Percentiles rank a stretch among this genome's conserved stretches.
phyloP scores from a whole-genome alignment of 225 moss, liverwort and hornwort species.

The Thuidium tamariscinum region DNA sequence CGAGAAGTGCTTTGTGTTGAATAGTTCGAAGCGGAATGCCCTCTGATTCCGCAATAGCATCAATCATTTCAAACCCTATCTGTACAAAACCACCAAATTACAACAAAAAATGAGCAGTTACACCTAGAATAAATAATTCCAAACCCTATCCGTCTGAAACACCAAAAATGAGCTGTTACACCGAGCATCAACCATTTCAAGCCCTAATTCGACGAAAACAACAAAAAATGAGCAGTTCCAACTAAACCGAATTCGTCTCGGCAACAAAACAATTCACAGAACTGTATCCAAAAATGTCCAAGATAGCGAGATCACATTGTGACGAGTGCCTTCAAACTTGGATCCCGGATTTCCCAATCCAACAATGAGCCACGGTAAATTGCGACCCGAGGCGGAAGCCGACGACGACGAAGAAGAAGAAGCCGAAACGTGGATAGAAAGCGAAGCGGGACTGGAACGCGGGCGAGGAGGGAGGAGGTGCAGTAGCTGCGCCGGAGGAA shows the following conservation, averaged over 20 bases:
- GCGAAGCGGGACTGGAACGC: neutral
- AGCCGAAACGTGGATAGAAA: slow-evolving; percentile 6
- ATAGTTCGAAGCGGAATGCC: slow-evolving; percentile 78
- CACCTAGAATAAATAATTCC: neutral
- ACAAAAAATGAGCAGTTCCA: neutral
- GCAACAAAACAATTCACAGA: neutral
- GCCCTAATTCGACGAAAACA: slow-evolving; percentile 29
- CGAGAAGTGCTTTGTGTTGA: slow-evolving; percentile 86
- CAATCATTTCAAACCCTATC: slow-evolving; percentile 97
- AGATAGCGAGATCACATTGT: slow-evolving; percentile 40
- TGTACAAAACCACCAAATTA: neutral
- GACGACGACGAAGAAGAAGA: neutral
- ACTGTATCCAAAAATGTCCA: neutral
- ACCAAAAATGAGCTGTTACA: slow-evolving; percentile 4
- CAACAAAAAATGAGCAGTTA: neutral
- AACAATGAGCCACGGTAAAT: slow-evolving; percentile 83
- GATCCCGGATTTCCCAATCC: slow-evolving; percentile 92
- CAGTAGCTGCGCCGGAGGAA: neutral
- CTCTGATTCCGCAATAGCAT: slow-evolving; percentile 71
- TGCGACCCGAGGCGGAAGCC: slow-evolving; percentile 19
- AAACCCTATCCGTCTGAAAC: neutral
- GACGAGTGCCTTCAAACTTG: slow-evolving; percentile 95
- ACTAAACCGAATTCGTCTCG: neutral
- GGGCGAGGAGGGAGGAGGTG: slow-evolving; percentile 2
- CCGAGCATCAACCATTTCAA: slow-evolving; percentile 76